Evolutionary conservation across 352 stramenopile species (phyloP).

Genomic region (Phytophthora pinifolia): DNA sequence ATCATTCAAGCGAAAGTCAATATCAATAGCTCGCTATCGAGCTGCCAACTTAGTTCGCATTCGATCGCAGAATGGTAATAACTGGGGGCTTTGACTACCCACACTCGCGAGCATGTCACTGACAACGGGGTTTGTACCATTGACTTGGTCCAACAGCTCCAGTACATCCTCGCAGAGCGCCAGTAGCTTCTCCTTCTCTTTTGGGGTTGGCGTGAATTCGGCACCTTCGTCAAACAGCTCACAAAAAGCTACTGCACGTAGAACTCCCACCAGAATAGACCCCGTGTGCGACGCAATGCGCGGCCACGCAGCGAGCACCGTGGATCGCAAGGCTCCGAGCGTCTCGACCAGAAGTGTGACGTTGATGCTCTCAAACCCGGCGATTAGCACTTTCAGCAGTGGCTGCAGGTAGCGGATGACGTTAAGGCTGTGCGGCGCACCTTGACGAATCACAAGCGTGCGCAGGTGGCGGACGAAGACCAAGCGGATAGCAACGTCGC

Average conservation of each 20-base stretch:
- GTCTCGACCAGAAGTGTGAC: conserved; percentile 48
- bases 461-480: conserved; percentile 63
- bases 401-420: conserved; percentile 77
- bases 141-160: conserved; percentile 38
- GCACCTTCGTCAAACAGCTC: conserved; percentile 52
- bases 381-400: conserved; percentile 72
- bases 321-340: conserved; percentile 55
- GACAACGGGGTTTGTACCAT: conserved; percentile 15
- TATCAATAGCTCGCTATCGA: conserved; percentile 4
- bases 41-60: conserved; percentile 21
- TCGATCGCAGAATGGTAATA: conserved; percentile 28
- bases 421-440: conserved; percentile 68
- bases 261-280: conserved; percentile 62
- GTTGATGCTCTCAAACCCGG: conserved; percentile 69
- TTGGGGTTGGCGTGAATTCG: conserved; percentile 23
- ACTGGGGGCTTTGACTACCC: conserved; percentile 20
- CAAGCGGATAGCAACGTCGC: conserved; percentile 52
- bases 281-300: conserved; percentile 71
- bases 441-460: conserved; percentile 45
- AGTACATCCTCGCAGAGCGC: conserved; percentile 38
- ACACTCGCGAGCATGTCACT: conserved; percentile 28
- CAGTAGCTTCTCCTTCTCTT: conserved; percentile 37
- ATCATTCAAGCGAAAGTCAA: too few species aligned
- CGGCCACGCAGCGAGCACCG: conserved; percentile 62
- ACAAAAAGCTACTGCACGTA: conserved; percentile 69